A percentile compares a stretch with the other conserved stretches of the same genome.
phyloP scores from a whole-genome alignment of 2,329 filamentous ascomycete genomes.

The Acrocalymma vagum region DNA sequence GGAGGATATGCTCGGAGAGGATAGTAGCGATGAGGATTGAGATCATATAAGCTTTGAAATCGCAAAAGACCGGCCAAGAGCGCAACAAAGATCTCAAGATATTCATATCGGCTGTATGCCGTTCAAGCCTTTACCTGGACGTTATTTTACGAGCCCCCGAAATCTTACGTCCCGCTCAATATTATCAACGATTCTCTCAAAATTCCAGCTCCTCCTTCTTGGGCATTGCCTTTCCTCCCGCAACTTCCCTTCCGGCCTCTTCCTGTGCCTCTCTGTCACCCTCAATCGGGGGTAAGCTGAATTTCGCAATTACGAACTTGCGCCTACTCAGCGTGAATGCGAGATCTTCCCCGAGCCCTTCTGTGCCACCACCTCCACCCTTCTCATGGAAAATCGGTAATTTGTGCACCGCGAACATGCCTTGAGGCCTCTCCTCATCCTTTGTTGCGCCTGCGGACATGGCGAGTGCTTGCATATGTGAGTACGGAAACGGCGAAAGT shows the following conservation, averaged over 20 bases:
- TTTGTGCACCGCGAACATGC: constrained; percentile 82
- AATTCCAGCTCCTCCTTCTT: constrained; percentile 73
- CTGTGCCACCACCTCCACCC: constrained; percentile 76
- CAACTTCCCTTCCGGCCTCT: constrained; percentile 44
- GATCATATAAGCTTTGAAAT: constrained; percentile 1
- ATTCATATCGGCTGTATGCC: no score
- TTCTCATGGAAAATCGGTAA: constrained; percentile 88
- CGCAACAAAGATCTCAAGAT: no score
- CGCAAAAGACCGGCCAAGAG: no score
- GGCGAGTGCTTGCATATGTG: constrained; percentile 59
- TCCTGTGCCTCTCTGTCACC: constrained; percentile 73
- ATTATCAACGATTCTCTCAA: constrained; percentile 16
- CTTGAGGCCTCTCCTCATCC: constrained; percentile 81
- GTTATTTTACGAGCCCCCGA: not conserved
- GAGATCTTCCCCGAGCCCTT: constrained; percentile 79
- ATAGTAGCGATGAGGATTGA: constrained; percentile 41
- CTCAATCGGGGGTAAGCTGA: constrained; percentile 86
- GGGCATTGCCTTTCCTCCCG: constrained; percentile 61
- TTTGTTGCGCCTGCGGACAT: constrained; percentile 60
- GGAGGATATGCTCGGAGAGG: constrained; percentile 65
- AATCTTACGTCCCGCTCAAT: not conserved
- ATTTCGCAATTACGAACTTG: constrained; percentile 86
- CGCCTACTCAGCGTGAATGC: constrained; percentile 88
- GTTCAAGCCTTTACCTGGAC: not conserved
- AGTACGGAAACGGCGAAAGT: constrained; percentile 75